Evolutionary conservation across 371 early-diverging fungal species (phyloP), one percentile per base, ranked within the genome.

Genomic region (Mucor circinelloides): DNA sequence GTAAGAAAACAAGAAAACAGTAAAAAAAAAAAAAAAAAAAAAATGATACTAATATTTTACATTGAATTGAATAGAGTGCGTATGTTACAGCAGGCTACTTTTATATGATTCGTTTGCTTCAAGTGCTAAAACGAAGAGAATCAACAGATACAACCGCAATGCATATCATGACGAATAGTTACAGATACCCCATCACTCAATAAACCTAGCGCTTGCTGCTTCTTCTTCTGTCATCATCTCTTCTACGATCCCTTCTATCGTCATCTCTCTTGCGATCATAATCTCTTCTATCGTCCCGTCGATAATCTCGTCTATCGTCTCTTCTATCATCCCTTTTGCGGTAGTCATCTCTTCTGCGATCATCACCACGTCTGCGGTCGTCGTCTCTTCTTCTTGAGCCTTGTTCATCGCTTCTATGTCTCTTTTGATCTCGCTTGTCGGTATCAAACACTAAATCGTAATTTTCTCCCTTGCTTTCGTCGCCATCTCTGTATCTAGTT

Each of bases 401-500:
- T 54, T 36, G 31, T n/a, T 70, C 66, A 63, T 58, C 52, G 30
- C 61, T 17, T 28, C 30, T 71, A n/a, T 34, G 31, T 50, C 69
- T 67, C 17, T 70, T 67, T 31, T 59, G 34, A 23, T 75, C 76
- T 54, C 66, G 72, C 36, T 64, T 60, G 46, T 64, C 58, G 34
- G 74, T 74, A 15, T 84, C 84, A 74, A 82, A 81, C 13, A 83
- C 79, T 28, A 83, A 44, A 32, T 79, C 82, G 56, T 84, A 85
- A 31, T 72, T 75, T 27, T 77, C 69, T 21, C 46, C 58, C 17
- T 68, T 57, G 8, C 56, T 52, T 6, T 17, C 56, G 23, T 70
- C 72, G 6, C 70, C 80, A 57, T 81, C 82, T 60, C 82, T 69
- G 58, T 84, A 82, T 42, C 81, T 66, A 21, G 81, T 72, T 70